Percentiles rank a stretch among this genome's conserved stretches.
phyloP scores from a whole-genome alignment of 2,329 filamentous ascomycete genomes.

The Fusarium sp. region DNA sequence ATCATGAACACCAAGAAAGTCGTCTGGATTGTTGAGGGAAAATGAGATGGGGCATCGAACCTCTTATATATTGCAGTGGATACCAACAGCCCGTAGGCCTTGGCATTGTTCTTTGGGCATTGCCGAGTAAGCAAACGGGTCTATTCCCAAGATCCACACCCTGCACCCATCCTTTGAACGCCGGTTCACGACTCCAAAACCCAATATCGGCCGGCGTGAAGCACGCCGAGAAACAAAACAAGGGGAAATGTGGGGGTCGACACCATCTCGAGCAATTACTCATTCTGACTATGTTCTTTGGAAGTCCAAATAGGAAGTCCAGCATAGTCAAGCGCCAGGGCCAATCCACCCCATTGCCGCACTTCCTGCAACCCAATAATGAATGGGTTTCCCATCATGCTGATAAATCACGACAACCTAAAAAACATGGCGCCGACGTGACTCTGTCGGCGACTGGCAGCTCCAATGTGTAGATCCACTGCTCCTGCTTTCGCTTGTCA shows the following conservation, averaged over 20 bases:
- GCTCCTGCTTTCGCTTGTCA: constrained; percentile 12
- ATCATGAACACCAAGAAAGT: constrained; percentile 8
- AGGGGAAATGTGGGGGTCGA: constrained; percentile 21
- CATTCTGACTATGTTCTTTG: constrained; percentile 26
- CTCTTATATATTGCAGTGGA: constrained; percentile 35
- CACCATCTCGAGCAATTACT: constrained; percentile 28
- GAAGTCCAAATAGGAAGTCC: constrained; percentile 11
- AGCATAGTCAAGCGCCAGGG: not conserved
- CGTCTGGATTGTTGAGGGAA: not conserved
- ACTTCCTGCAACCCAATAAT: not conserved
- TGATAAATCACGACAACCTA: constrained; percentile 25
- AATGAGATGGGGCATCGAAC: constrained; percentile 18
- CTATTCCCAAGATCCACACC: constrained; percentile 28
- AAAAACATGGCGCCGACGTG: constrained; percentile 13
- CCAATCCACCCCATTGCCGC: not conserved
- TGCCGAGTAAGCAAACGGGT: constrained; percentile 23
- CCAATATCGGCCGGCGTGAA: constrained; percentile 27
- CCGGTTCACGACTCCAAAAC: constrained; percentile 26
- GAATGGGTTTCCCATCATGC: constrained; percentile 11
- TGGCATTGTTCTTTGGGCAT: constrained; percentile 11
- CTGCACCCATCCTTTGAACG: constrained; percentile 16
- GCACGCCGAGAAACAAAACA: constrained; percentile 34
- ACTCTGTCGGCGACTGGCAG: constrained; percentile 25
- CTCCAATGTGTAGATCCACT: constrained; percentile 29
- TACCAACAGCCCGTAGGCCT: constrained; percentile 10